Conservation (phyloP, 2,329 filamentous ascomycete genomes). For the Aureobasidium lini region DNA sequence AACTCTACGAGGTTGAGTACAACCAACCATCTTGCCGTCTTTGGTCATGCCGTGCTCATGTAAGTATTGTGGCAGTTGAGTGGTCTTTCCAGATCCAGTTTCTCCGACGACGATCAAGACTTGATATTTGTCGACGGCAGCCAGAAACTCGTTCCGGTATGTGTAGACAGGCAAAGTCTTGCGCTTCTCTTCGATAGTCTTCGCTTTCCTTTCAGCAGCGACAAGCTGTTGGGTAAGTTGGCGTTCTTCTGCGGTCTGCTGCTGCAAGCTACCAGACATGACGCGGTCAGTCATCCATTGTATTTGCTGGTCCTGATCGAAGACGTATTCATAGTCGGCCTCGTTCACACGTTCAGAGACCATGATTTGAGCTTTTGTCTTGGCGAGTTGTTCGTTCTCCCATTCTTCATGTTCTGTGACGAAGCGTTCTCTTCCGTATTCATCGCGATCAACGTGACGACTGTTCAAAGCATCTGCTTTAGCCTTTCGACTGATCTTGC, state of each 20-base stretch:
- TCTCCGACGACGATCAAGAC: conserved; percentile 89
- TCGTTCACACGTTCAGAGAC: conserved; percentile 67
- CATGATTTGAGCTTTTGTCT: conserved; percentile 79
- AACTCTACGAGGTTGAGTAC: conserved; percentile 89
- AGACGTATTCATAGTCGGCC: conserved; percentile 83
- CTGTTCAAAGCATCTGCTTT: conserved; percentile 89
- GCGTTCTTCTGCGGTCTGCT: conserved; percentile 67
- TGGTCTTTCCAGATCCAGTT: conserved; percentile 92
- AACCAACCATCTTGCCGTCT: conserved; percentile 75
- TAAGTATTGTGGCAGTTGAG: conserved; percentile 87
- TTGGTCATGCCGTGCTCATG: conserved; percentile 88
- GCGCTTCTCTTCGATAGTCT: conserved; percentile 83
- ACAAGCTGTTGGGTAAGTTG: conserved; percentile 74
- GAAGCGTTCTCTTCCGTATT: conserved; percentile 79
- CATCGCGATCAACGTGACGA: conserved; percentile 79
- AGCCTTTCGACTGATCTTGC: conserved; percentile 76
- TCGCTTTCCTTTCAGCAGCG: conserved; percentile 78
- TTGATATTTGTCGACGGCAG: conserved; percentile 79
- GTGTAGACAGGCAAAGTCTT: conserved; percentile 86
- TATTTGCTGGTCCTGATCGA: conserved; percentile 83
- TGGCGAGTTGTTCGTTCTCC: conserved; percentile 82
- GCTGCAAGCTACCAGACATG: conserved; percentile 59
- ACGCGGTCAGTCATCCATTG: conserved; percentile 72
- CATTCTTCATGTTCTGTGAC: conserved; percentile 94
- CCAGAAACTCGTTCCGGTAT: conserved; percentile 76